Conservation (phyloP, 352 stramenopile genomes). For the Phytopythium montanum region DNA sequence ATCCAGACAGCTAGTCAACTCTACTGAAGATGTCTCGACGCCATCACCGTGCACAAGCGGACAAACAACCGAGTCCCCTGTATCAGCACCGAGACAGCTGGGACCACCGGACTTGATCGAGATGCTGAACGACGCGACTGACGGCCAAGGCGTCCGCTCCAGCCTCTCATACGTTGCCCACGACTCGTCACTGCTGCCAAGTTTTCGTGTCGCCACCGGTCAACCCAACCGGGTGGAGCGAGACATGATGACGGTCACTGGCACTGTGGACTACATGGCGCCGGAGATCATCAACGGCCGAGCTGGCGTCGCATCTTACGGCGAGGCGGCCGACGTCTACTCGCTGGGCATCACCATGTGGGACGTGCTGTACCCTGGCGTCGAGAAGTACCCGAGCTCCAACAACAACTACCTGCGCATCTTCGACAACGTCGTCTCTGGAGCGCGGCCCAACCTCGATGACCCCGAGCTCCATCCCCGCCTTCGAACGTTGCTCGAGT, state of each 20-base stretch:
- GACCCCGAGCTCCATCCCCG: slow-evolving; percentile 19
- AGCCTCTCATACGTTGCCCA: neutral
- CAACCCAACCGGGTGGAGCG: neutral
- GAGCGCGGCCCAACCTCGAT: slow-evolving; percentile 31
- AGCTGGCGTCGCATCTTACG: slow-evolving; percentile 42
- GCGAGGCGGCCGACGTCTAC: slow-evolving; percentile 67
- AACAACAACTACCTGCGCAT: slow-evolving; percentile 54
- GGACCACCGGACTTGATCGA: neutral
- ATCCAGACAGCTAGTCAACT: neutral
- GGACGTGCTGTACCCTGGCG: slow-evolving; percentile 52
- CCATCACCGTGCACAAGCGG: neutral
- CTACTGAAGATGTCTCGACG: neutral
- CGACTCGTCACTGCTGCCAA: neutral
- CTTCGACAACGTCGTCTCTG: slow-evolving; percentile 44
- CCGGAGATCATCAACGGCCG: slow-evolving; percentile 66
- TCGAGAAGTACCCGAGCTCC: slow-evolving; percentile 41
- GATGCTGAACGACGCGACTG: neutral
- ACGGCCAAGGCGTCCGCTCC: neutral
- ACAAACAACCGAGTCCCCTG: neutral
- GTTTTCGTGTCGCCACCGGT: slow-evolving; percentile 2
- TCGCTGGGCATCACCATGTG: slow-evolving; percentile 70
- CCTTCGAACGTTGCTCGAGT: slow-evolving; percentile 31
- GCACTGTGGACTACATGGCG: slow-evolving; percentile 74
- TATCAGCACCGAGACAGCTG: neutral
- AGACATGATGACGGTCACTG: slow-evolving; percentile 55